Evolutionary conservation across 805 yeast genomes (phyloP), one percentile per base, ranked within the genome.

Genomic region (Candida endomychidarum): DNA sequence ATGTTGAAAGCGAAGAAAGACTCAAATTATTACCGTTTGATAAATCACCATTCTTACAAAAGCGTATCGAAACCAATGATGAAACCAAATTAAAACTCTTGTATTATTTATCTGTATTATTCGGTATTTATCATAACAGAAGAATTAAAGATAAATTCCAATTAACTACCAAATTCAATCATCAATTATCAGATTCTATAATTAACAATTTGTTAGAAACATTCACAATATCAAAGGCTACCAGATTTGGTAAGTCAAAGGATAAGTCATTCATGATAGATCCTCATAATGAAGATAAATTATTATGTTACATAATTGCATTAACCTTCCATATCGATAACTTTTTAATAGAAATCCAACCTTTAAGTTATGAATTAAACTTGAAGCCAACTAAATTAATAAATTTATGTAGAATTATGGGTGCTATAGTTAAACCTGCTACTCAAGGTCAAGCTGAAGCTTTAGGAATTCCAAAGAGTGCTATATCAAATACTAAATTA

Each of bases 281-380:
- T 56, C 96, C 98, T 28, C 83, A 78, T 52, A 78, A 80, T 56
- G 96, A 88, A 61, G 96, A 88, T 64, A 88, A 84, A 63, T 70
- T 93, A 35, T 68, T 93, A 49, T 85, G 96, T 62, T 83, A 79
- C 63, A 69, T 89, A 34, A 67, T 93, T 45, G 85, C 83, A 5
- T 63, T 84, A 28, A 72, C 85, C 27, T 67, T 93, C 56, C 91
- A 83, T 59, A 71, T 90, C 41, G 87, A 87, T 58, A 80, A 77
- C 45, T 91, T 79, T 65, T 68, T 75, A 47, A 78, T 87, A 14
- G 93, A 86, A 52, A 64, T 89, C 27, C 74, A 86, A 2, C 95
- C 96, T 15, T 65, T 91, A 49, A 91, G 96, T 2, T 80, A 82
- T 48, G 97, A 90, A 59, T 69, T 93, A 43, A 81, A 87, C 35